Conservation (phyloP, 2,329 filamentous ascomycete genomes). For the Penicillium vulpinum region DNA sequence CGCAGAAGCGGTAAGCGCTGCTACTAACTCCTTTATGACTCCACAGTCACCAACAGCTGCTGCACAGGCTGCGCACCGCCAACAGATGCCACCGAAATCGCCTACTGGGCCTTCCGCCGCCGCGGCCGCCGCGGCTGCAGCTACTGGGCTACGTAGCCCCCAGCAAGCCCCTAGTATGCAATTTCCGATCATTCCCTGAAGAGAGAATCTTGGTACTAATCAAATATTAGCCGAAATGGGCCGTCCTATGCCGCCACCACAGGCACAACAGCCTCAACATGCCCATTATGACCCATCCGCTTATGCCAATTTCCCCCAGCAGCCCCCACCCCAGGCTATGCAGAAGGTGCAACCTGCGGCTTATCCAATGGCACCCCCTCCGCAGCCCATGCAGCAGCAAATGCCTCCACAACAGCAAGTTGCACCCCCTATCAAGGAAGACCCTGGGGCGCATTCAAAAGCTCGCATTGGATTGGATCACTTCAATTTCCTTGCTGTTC, state of each 20-base stretch:
- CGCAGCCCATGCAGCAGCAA: conserved; percentile 23
- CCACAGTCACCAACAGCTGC: conserved; percentile 47
- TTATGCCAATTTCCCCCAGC: conserved; percentile 42
- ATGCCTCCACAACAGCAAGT: conserved; percentile 26
- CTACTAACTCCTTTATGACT: conserved; percentile 44
- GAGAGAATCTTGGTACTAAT: conserved; percentile 13
- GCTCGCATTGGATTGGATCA: conserved; percentile 90
- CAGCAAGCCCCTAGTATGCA: conserved; percentile 43
- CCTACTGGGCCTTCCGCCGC: conserved; percentile 51
- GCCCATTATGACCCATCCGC: conserved; percentile 46
- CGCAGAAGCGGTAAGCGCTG: conserved; percentile 45
- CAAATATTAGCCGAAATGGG: conserved; percentile 40
- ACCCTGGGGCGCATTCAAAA: conserved; percentile 35
- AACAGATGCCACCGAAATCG: conserved; percentile 49
- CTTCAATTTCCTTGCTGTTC: conserved; percentile 97
- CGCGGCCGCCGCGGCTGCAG: conserved; percentile 51
- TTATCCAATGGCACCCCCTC: conserved; percentile 32
- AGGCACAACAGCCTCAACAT: conserved; percentile 46
- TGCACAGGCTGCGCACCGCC: conserved; percentile 38
- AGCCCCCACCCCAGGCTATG: conserved; percentile 29
- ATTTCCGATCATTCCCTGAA: neutral
- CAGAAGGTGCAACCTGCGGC: conserved; percentile 25
- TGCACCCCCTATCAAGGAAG: conserved; percentile 27
- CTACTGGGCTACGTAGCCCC: conserved; percentile 48
- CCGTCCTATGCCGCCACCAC: conserved; percentile 38